Base-by-base conservation (phyloP, 2,329 filamentous ascomycete genomes). In the Penicillium fuscoglaucum region DNA sequence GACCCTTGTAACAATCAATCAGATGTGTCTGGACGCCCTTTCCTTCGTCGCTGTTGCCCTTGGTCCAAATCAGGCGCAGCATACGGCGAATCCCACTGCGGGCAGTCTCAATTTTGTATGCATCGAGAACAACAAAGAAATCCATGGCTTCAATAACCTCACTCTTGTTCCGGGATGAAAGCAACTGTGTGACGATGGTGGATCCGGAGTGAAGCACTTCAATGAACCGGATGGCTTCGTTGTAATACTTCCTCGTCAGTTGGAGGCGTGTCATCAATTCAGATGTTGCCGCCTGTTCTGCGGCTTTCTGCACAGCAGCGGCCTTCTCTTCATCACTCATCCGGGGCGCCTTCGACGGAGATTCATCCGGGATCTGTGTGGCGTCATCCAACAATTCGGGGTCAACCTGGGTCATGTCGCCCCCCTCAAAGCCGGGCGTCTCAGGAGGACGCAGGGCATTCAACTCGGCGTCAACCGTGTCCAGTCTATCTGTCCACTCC, bases 91-190 rank as follows among this genome's bases (percentile, higher is more conserved):
- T 98, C 57, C 96, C 95, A 40, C 89, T 79, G 74, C 96, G 93
- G 71, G 96, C 92, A 66, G 95, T 91, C 74, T 97, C 90, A 58
- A 99, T 89, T 74, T 96, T 95, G 82, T 98, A 98, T 6, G 93
- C 93, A 73, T 99, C 93, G 45, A 95, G 89, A 45, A 96, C 87
- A 66, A 96, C 92, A 66, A 99, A 96, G 77, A 96, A 99, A 73
- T 99, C 95, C 87, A 99, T 99, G 17, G 96, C 95, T 74, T 99
- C 96, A 61, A 99, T 96, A 28, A 98, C 90, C 74, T 99, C 95
- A 68, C 91, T 96, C 82, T 99, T 99, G 81, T 99, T 99, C 71
- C 90, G 91, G 31, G 95, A 96, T 6, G 91, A 91, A 4, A 99
- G 83, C 19, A 99, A 83, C 74, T 97, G 93, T 62, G 89, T 91